Percentiles rank a stretch among this genome's conserved stretches.
Evolutionary conservation across 2,329 filamentous ascomycete species (phyloP).

Genomic region (Pseudopyrenochaeta lycopersici): DNA sequence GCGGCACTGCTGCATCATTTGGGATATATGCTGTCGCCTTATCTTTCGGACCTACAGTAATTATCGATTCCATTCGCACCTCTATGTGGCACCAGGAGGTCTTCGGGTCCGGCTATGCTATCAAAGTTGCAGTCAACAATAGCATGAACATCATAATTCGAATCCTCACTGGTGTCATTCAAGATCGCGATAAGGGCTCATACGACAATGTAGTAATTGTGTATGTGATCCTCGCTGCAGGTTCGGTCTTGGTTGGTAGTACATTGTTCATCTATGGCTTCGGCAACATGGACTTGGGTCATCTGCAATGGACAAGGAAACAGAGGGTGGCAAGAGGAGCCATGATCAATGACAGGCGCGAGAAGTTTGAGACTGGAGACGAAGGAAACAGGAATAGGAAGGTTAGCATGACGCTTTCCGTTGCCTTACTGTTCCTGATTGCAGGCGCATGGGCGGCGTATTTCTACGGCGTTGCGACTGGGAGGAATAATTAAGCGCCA

Average conservation of each 20-base stretch:
- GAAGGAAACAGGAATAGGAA: conserved; percentile 50
- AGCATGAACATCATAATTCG: conserved; percentile 69
- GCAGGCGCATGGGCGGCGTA: conserved; percentile 65
- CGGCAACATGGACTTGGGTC: conserved; percentile 54
- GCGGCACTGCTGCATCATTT: conserved; percentile 67
- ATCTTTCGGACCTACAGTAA: conserved; percentile 65
- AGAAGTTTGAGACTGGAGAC: conserved; percentile 47
- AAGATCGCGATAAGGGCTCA: conserved; percentile 65
- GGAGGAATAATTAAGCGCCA: conserved; percentile 45
- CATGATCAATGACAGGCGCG: conserved; percentile 54
- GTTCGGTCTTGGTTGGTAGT: conserved; percentile 57
- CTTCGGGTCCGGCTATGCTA: conserved; percentile 67
- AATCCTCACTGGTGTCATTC: conserved; percentile 66
- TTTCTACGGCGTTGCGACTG: conserved; percentile 68
- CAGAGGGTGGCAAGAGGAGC: conserved; percentile 58
- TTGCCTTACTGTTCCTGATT: conserved; percentile 56
- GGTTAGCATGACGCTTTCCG: conserved; percentile 55
- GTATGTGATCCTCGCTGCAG: conserved; percentile 64
- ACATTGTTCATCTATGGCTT: conserved; percentile 53
- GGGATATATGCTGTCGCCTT: conserved; percentile 67
- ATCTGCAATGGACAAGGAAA: conserved; percentile 68
- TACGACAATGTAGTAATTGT: conserved; percentile 65
- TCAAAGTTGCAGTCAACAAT: conserved; percentile 71
- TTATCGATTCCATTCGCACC: conserved; percentile 69
- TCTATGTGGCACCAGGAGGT: conserved; percentile 68